Percentiles rank a stretch among this genome's conserved stretches.
phyloP scores from a whole-genome alignment of 805 yeast genomes.

The Scheffersomyces lignosus region DNA sequence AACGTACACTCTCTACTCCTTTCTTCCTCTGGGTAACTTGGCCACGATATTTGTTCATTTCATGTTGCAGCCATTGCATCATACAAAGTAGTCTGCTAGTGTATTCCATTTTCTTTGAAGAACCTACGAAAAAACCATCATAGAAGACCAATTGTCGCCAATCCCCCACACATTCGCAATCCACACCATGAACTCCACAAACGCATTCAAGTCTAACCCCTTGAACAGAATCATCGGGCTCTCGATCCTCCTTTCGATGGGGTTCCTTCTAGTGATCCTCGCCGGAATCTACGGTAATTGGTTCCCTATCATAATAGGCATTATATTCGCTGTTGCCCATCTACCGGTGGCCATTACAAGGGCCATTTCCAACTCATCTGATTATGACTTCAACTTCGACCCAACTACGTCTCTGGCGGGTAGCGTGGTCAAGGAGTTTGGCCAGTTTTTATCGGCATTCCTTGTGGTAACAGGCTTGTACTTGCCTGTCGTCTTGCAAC shows the following conservation, averaged over 20 bases:
- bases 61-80: too few relatives aligned
- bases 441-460: constrained; percentile 76
- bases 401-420: constrained; percentile 28
- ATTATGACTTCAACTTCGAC: constrained; percentile 45
- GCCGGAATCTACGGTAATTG: constrained; percentile 89
- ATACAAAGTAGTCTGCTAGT: too few relatives aligned
- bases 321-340: constrained; percentile 42
- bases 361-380: constrained; percentile 31
- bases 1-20: too few relatives aligned
- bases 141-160: too few relatives aligned
- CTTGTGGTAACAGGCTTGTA: constrained; percentile 71
- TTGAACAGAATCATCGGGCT: constrained; percentile 76
- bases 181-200: constrained; percentile 6
- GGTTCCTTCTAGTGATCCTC: constrained; percentile 82
- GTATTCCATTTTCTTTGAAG: too few relatives aligned
- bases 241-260: constrained; percentile 78
- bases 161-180: too few relatives aligned
- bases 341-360: constrained; percentile 37
- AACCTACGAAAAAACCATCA: too few relatives aligned
- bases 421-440: constrained; percentile 64
- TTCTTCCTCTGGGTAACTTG: too few relatives aligned
- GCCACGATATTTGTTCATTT: too few relatives aligned
- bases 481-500: constrained; percentile 75
- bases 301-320: constrained; percentile 76
- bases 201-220: constrained; percentile 42